phyloP scores from a whole-genome alignment of 495 filamentous ascomycete genomes.

The Geoglossum glabrum region DNA sequence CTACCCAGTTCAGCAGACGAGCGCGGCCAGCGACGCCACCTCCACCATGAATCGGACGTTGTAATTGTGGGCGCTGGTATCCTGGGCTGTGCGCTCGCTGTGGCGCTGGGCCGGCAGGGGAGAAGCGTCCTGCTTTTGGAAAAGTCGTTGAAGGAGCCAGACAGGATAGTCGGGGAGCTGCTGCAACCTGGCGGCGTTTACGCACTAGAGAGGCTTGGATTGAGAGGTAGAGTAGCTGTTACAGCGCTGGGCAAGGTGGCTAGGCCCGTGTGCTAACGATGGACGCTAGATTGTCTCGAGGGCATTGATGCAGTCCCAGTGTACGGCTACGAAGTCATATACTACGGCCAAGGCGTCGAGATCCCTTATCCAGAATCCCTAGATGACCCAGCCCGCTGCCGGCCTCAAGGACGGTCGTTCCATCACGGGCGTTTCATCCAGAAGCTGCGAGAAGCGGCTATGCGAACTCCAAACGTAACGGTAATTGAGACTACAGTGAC shows the following conservation, averaged over 20 bases:
- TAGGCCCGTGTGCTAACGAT: not conserved
- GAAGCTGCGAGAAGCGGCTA: slow-evolving; percentile 17
- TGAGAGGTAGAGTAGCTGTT: slow-evolving; percentile 22
- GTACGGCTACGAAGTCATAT: slow-evolving; percentile 73
- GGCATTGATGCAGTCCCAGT: slow-evolving; percentile 69
- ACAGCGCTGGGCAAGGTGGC: not conserved
- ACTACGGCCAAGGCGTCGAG: slow-evolving; percentile 52
- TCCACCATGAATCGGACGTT: slow-evolving; percentile 48
- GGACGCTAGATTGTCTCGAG: slow-evolving; percentile 47
- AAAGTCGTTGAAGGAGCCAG: slow-evolving; percentile 73
- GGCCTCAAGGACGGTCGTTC: slow-evolving; percentile 23
- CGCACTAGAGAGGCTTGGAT: slow-evolving; percentile 61
- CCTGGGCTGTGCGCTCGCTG: slow-evolving; percentile 71
- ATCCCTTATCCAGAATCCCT: slow-evolving; percentile 43
- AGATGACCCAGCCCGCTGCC: slow-evolving; percentile 6
- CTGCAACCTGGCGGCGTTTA: slow-evolving; percentile 79
- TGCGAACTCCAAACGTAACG: slow-evolving; percentile 22
- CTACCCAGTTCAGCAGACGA: not conserved
- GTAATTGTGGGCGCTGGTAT: slow-evolving; percentile 83
- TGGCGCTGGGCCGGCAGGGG: slow-evolving; percentile 63
- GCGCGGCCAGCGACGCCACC: slow-evolving; percentile 13
- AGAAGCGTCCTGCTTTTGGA: slow-evolving; percentile 85
- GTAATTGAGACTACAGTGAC: slow-evolving; percentile 28
- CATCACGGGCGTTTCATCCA: slow-evolving; percentile 26
- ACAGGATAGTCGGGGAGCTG: slow-evolving; percentile 90